These are phyloP conservation scores for Ascosphaera acerosa DNA, from an alignment of 2,329 filamentous ascomycete genomes.

Conservation along the genomic window DNA sequence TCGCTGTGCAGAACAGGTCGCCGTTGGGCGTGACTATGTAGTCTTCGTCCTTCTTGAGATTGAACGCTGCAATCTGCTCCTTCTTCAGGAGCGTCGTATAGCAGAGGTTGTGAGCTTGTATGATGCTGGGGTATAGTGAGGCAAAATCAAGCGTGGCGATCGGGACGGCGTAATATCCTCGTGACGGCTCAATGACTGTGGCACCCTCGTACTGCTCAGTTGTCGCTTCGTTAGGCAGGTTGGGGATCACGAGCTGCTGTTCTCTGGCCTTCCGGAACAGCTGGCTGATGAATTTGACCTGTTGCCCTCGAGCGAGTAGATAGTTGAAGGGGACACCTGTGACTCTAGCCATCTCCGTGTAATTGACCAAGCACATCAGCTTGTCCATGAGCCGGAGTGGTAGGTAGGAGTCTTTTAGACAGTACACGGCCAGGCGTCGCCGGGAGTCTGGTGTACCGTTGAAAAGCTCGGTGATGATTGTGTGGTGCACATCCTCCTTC, in stretches of 20 bases:
- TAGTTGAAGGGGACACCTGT: constrained; percentile 96
- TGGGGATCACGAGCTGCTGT: constrained; percentile 82
- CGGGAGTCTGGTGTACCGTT: constrained; percentile 88
- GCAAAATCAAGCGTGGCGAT: constrained; percentile 99
- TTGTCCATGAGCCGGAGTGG: constrained; percentile 93
- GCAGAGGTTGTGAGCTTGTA: constrained; percentile 98
- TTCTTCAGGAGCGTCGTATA: constrained; percentile 90
- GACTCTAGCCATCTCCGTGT: constrained; percentile 98
- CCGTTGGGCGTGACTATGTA: constrained; percentile 92
- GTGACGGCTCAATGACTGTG: constrained; percentile 93
- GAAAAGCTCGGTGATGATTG: constrained; percentile 96
- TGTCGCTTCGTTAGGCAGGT: constrained; percentile 45
- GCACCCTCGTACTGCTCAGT: constrained; percentile 98
- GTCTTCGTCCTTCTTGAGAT: constrained; percentile 66
- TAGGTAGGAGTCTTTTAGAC: constrained; percentile 88
- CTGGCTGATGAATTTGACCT: constrained; percentile 94
- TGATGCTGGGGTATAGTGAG: constrained; percentile 93
- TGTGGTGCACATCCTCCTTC: constrained; percentile 96
- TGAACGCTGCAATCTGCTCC: constrained; percentile 46
- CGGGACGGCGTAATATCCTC: constrained; percentile 92
- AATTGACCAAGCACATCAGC: constrained; percentile 93
- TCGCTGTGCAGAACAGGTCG: constrained; percentile 72
- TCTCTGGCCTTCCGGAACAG: constrained; percentile 86
- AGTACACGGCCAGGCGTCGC: constrained; percentile 78
- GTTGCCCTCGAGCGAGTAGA: constrained; percentile 72